These are phyloP conservation scores for Cordyceps cicadae DNA, from an alignment of 2,329 filamentous ascomycete genomes.

Conservation along the genomic window DNA sequence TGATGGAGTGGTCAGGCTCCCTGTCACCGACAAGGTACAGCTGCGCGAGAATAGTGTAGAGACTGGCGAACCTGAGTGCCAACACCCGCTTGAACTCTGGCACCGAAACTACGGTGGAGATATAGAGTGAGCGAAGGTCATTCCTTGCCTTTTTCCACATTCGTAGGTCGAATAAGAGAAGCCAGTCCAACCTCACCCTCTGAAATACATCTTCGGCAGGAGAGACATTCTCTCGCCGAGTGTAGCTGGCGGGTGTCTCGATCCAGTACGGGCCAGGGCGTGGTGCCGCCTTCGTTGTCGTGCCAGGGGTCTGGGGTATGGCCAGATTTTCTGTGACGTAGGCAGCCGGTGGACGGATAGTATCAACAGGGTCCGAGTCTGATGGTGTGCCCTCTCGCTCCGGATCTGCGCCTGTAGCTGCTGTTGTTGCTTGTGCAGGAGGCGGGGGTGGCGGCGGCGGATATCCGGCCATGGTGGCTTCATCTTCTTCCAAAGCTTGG, in stretches of 20 bases:
- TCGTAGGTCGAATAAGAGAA: constrained; percentile 87
- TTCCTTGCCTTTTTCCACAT: constrained; percentile 96
- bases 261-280: constrained; percentile 77
- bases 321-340: constrained; percentile 59
- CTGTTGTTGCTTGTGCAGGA: constrained; percentile 39
- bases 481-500: constrained; percentile 63
- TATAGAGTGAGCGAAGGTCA: constrained; percentile 85
- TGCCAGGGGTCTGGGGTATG: constrained; percentile 75
- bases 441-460: constrained; percentile 57
- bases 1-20: constrained; percentile 96
- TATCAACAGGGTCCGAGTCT: constrained; percentile 61
- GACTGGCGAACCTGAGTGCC: constrained; percentile 83
- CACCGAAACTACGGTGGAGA: constrained; percentile 90
- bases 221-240: constrained; percentile 52
- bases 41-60: constrained; percentile 90
- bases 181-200: constrained; percentile 82
- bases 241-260: constrained; percentile 65
- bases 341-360: constrained; percentile 52
- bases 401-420: constrained; percentile 24
- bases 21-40: constrained; percentile 92
- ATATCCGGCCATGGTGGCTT: constrained; percentile 71
- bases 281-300: constrained; percentile 39
- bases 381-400: constrained; percentile 60
- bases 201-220: constrained; percentile 82
- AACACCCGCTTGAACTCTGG: constrained; percentile 93